Evolutionary conservation across 2,329 filamentous ascomycete genomes (phyloP), one percentile per base, ranked within the genome.

Genomic region (Exophiala sp.): DNA sequence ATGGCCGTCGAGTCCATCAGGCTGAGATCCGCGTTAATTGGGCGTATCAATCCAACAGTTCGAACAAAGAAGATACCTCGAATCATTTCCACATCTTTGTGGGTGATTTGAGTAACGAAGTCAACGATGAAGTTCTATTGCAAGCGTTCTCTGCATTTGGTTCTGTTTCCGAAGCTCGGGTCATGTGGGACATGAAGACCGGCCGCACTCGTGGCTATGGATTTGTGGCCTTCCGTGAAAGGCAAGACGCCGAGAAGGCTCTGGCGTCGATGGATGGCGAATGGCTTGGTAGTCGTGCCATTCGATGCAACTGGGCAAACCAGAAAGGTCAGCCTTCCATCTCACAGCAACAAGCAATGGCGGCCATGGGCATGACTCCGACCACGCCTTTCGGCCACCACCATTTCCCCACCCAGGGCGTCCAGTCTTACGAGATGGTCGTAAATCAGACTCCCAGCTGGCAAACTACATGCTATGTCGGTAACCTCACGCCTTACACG

Each of bases 151-250:
- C 90, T 44, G 90, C 90, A 41, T 99, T 97, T 71, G 94, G 94
- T 38, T 89, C 86, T 10, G 91, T 99, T 45, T 99, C 94, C 2
- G 94, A 99, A 74, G 94, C 94, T 56, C 91, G 94, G 66, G 94
- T 99, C 61, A 99, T 99, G 94, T 99, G 94, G 94, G 94, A 99
- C 72, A 99, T 99, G 94, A 99, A 99, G 82, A 99, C 94, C 34
- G 94, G 94, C 63, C 87, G 94, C 61, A 97, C 94, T 63, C 89
- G 94, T 69, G 94, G 94, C 57, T 99, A 99, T 68, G 94, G 94
- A 10, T 99, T 99, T 69, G 92, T 97, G 64, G 94, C 94, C 46
- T 99, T 95, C 82, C 88, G 92, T 59, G 94, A 99, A 60, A 89
- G 92, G 60, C 77, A 83, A 34, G 94, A 99, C 67, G 94, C 94